Base-by-base conservation (phyloP, 345 rosid genomes). In the Clausena lansium region DNA sequence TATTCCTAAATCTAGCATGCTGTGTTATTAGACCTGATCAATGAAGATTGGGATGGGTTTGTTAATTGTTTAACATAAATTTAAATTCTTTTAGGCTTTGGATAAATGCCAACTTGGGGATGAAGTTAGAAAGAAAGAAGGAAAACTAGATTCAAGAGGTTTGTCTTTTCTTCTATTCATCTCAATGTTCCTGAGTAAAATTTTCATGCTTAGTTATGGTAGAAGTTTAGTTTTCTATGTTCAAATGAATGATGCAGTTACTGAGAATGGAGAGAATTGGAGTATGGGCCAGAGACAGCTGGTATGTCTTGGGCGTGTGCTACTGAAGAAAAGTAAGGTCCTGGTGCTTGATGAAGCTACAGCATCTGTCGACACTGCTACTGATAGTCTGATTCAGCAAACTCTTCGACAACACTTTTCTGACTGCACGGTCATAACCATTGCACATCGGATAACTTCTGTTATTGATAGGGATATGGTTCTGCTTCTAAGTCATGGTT, bases 201-300 rank as follows among this genome's bases (percentile, higher is more conserved):
- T n/a, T n/a, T n/a, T n/a, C n/a, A n/a, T n/a, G n/a, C 35, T 78
- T 45, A 25, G 54, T 35, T 28, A 22, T 55, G 64, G 20, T 20
- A 32, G 30, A 78, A 13, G 24, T 61, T 32, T 58, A 7, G 25
- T 32, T 60, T n/a, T 19, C 24, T 69, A 41, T 67, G 61, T 10
- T 25, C 47, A 70, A 67, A 9, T 28, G 76, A 80, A 32, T 76
- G 58, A 27, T 68, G 60, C 84, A 89, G 98, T 93, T 41, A 81
- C 81, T 0, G 95, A 95, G 73, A 92, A 95, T 80, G 98, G 98
- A 79, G 98, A 91, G 82, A 95, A 93, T 71, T 93, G 98, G 98
- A 95, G 98, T 74, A 88, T 92, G 93, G 98, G 98, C 9, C 98
- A 95, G 83, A 88, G 95, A 78, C 98, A 95, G 79, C 86, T 95